Conservation (phyloP, 2,329 filamentous ascomycete genomes). For the Talaromyces sp. region DNA sequence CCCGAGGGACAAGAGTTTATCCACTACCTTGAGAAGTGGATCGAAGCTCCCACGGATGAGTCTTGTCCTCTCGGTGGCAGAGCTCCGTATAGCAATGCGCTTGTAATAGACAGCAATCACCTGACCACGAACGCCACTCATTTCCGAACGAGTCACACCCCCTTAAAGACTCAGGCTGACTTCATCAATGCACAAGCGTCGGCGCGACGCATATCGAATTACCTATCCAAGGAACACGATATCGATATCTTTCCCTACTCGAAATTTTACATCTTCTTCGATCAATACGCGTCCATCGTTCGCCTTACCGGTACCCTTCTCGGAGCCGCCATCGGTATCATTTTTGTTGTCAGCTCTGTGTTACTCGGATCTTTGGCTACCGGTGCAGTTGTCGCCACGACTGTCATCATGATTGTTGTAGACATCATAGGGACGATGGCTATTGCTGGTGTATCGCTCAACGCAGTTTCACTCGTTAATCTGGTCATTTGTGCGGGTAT, state of each 20-base stretch:
- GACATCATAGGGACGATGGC: slow-evolving; percentile 97
- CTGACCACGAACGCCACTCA: slow-evolving; percentile 74
- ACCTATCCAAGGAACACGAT: slow-evolving; percentile 66
- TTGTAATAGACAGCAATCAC: slow-evolving; percentile 68
- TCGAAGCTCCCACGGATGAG: slow-evolving; percentile 72
- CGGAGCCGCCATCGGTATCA: slow-evolving; percentile 77
- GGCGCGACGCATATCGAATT: slow-evolving; percentile 79
- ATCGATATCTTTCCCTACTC: slow-evolving; percentile 93
- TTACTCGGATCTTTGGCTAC: slow-evolving; percentile 82
- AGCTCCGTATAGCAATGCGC: slow-evolving; percentile 78
- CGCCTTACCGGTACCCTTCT: slow-evolving; percentile 74
- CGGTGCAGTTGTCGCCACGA: slow-evolving; percentile 74
- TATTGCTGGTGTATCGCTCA: slow-evolving; percentile 79
- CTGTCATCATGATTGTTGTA: slow-evolving; percentile 87
- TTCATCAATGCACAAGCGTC: slow-evolving; percentile 89
- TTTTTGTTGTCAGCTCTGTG: slow-evolving; percentile 72
- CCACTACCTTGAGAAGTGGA: slow-evolving; percentile 77
- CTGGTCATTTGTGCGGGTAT: slow-evolving; percentile 97
- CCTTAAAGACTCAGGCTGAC: slow-evolving; percentile 80
- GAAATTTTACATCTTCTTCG: slow-evolving; percentile 98
- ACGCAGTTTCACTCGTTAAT: slow-evolving; percentile 93
- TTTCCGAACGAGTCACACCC: slow-evolving; percentile 86
- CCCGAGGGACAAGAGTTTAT: slow-evolving; percentile 90
- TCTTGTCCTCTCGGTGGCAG: slow-evolving; percentile 84
- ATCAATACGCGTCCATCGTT: slow-evolving; percentile 87